Evolutionary conservation across 1,139 yeast genomes (phyloP), one percentile per base, ranked within the genome.

Genomic region (Lodderomyces theae): DNA sequence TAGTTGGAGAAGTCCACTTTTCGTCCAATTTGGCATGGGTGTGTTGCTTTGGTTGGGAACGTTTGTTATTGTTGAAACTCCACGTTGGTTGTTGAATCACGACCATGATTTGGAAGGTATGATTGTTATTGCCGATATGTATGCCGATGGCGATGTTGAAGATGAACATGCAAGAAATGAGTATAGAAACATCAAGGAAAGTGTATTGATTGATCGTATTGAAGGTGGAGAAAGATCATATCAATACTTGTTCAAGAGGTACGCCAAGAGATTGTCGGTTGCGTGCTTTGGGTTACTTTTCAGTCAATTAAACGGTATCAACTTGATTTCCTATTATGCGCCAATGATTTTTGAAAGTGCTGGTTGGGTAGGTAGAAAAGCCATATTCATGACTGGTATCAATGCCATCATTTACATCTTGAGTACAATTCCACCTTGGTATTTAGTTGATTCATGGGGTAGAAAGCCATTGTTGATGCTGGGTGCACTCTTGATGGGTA

Each of bases 271-370:
- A 38, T 80, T 89, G n/a, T 72, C 88, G 22, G 86, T 89, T 47
- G 97, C 96, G 5, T 87, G 94, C 79, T 82, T 89, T 26, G 83
- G 96, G 1, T 94, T 86, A 57, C 80, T 88, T 68, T 87, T 89
- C 72, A 96, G 96, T 3, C 97, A 89, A 61, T 69, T 89, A 58
- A 86, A 88, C 56, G 97, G 97, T 53, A 90, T 89, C 60, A 89
- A 89, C 56, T 90, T 90, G 45, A 87, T 90, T 42, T 82, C 95
- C 1, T 90, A 89, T 65, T 89, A 89, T 63, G 96, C 96, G 1
- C 96, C 97, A 1, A 71, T 89, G 64, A 94, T 89, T 36, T 90
- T 89, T 61, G 96, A 88, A 60, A 86, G 86, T 54, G 97, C 97
- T 2, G 97, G 97, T 19, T 89, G 96, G 96, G 64, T 76, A 11